Evolutionary conservation across 2,329 filamentous ascomycete species (phyloP).

Genomic region (Trichoderma cornu-damae): DNA sequence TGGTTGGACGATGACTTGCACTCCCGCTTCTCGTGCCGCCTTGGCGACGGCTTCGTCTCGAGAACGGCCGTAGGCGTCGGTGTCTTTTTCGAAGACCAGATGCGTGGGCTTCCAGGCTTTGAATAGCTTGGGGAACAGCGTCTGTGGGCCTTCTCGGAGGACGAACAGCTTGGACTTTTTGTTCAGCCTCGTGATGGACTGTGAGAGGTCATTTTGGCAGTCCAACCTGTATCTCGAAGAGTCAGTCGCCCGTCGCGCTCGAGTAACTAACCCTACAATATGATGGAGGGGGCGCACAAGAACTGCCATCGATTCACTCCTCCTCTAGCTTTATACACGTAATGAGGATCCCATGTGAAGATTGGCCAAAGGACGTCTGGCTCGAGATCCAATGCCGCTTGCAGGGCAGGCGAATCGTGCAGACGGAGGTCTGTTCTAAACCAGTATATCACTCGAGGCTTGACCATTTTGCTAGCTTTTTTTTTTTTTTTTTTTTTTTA

Average conservation of each 20-base stretch:
- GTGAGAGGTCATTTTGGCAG: slow-evolving; percentile 66
- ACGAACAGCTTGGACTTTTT: slow-evolving; percentile 65
- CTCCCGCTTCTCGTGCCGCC: slow-evolving; percentile 59
- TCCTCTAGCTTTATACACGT: slow-evolving; percentile 66
- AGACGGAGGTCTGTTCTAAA: slow-evolving; percentile 73
- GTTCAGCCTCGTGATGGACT: slow-evolving; percentile 64
- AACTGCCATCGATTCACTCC: slow-evolving; percentile 72
- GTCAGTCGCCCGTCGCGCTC: neutral
- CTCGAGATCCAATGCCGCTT: slow-evolving; percentile 64
- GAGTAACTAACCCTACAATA: no score
- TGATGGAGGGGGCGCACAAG: slow-evolving; percentile 38
- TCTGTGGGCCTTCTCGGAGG: slow-evolving; percentile 66
- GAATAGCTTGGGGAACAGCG: slow-evolving; percentile 66
- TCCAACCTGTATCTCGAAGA: slow-evolving; percentile 48
- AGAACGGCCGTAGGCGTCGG: slow-evolving; percentile 64
- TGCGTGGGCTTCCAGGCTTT: slow-evolving; percentile 69
- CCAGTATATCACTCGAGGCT: slow-evolving; percentile 62
- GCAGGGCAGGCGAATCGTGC: slow-evolving; percentile 69
- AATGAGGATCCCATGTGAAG: slow-evolving; percentile 78
- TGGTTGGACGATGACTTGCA: slow-evolving; percentile 58
- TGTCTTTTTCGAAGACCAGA: slow-evolving; percentile 74
- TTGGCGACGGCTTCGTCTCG: slow-evolving; percentile 56
- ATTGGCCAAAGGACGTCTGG: slow-evolving; percentile 67
- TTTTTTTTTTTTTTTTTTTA: no score
- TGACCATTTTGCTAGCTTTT: slow-evolving; percentile 26